Percentiles rank a stretch among this genome's conserved stretches.
Evolutionary conservation across 2,329 filamentous ascomycete genomes (phyloP).

Genomic region (Botrytis fabae): DNA sequence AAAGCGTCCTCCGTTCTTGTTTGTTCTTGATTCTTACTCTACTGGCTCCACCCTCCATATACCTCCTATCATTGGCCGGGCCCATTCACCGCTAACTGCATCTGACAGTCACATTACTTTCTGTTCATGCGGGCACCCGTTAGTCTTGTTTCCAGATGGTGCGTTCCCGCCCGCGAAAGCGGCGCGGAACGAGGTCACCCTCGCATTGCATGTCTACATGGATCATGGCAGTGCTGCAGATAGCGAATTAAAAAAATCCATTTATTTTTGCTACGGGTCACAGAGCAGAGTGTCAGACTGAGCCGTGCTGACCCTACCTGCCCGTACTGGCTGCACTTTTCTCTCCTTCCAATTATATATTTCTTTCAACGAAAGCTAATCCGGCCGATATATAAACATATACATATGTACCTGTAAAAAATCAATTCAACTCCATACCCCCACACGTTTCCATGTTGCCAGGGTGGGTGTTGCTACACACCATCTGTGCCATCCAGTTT

Average conservation of each 20-base stretch:
- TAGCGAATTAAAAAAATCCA: not conserved
- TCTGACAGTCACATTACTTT: constrained; percentile 35
- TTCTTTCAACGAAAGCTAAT: not conserved
- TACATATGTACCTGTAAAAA: not conserved
- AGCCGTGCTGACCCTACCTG: constrained; percentile 9
- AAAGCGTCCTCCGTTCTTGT: constrained; percentile 15
- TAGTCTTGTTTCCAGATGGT: constrained; percentile 31
- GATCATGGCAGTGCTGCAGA: not conserved
- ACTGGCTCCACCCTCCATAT: not conserved
- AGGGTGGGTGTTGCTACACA: not conserved
- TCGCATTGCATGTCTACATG: constrained; percentile 22
- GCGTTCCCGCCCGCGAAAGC: constrained; percentile 37
- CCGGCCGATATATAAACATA: not conserved
- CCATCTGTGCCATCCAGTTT: not conserved
- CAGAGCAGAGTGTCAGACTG: not conserved
- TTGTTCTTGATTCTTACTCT: not conserved
- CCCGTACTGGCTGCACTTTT: not conserved
- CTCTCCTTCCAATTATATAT: not conserved
- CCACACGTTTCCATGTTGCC: not conserved
- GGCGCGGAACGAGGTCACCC: constrained; percentile 34
- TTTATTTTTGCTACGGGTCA: not conserved
- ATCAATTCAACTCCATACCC: not conserved
- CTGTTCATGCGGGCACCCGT: constrained; percentile 37
- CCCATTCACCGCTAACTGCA: constrained; percentile 29
- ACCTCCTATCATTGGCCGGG: constrained; percentile 8